Evolutionary conservation across 2,329 filamentous ascomycete genomes (phyloP).

Genomic region (Herpomyces periplanetae): DNA sequence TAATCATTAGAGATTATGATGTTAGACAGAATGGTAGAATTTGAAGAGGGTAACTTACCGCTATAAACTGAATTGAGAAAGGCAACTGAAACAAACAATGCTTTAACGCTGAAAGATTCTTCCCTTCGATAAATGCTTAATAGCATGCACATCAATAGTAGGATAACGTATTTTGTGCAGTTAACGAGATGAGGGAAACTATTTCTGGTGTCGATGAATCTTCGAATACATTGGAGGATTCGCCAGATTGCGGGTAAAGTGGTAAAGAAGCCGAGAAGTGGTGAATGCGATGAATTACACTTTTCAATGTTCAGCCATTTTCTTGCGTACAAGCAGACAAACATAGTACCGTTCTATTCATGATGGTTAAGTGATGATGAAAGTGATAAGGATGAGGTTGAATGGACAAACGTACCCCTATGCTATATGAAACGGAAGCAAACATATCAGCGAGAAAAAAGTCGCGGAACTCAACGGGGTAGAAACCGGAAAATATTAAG

Average conservation of each 20-base stretch:
- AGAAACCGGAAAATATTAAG: slow-evolving; percentile 41
- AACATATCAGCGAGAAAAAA: slow-evolving; percentile 96
- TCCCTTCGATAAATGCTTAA: slow-evolving; percentile 52
- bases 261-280: slow-evolving; percentile 46
- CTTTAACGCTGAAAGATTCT: slow-evolving; percentile 14
- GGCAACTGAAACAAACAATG: slow-evolving; percentile 39
- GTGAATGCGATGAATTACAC: slow-evolving; percentile 57
- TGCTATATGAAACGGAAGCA: slow-evolving; percentile 66
- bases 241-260: slow-evolving; percentile 62
- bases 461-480: slow-evolving; percentile 79
- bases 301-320: slow-evolving; percentile 27
- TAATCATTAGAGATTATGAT: slow-evolving; percentile 1
- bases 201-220: slow-evolving; percentile 52
- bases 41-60: slow-evolving; percentile 12
- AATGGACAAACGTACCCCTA: slow-evolving; percentile 20
- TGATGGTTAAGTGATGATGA: slow-evolving; percentile 1
- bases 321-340: slow-evolving; percentile 69
- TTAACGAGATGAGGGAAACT: slow-evolving; percentile 75
- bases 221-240: slow-evolving; percentile 52
- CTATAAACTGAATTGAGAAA: slow-evolving; percentile 47
- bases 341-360: slow-evolving; percentile 40
- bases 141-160: slow-evolving; percentile 34
- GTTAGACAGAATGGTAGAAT: background rate
- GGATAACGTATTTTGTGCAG: slow-evolving; percentile 56
- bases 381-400: background rate